Percentiles rank a stretch among this genome's conserved stretches.
phyloP scores from a whole-genome alignment of 352 stramenopile species.

The Pythium sp. region DNA sequence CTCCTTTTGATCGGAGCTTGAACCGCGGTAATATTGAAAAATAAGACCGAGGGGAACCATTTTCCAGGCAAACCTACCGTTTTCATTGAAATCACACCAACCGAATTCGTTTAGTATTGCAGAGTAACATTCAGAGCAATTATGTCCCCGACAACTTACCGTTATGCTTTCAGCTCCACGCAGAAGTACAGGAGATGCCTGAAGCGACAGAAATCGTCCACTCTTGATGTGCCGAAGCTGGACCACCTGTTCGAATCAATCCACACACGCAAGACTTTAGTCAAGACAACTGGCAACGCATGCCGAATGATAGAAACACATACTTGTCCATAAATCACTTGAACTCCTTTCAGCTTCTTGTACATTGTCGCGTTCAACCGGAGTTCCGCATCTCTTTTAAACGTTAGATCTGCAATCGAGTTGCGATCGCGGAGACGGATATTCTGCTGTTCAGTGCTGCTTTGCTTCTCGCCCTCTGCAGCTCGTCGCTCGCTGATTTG shows the following conservation, averaged over 20 bases:
- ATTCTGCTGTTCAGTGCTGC: slow-evolving; percentile 3
- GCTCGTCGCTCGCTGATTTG: slow-evolving; percentile 4
- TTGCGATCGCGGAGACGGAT: slow-evolving; percentile 21
- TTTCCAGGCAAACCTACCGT: slow-evolving; percentile 46
- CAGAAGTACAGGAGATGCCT: slow-evolving; percentile 40
- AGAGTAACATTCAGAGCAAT: neutral
- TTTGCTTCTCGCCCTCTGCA: neutral
- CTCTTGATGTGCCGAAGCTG: slow-evolving; percentile 66
- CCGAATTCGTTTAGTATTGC: neutral
- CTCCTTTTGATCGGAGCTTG: slow-evolving; percentile 62
- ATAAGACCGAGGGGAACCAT: slow-evolving; percentile 41
- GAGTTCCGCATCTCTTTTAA: slow-evolving; percentile 66
- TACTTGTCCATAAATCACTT: slow-evolving; percentile 72
- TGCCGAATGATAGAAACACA: neutral
- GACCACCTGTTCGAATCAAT: slow-evolving; percentile 33
- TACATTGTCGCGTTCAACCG: slow-evolving; percentile 73
- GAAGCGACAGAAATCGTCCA: slow-evolving; percentile 52
- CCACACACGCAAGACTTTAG: neutral
- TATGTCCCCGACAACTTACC: slow-evolving; percentile 21
- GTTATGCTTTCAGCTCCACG: slow-evolving; percentile 50
- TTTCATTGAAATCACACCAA: neutral
- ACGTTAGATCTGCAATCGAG: slow-evolving; percentile 47
- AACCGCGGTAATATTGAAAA: slow-evolving; percentile 59
- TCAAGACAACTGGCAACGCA: neutral
- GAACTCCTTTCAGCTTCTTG: slow-evolving; percentile 54